These are phyloP conservation scores for Blastocystis hominis DNA, from an alignment of 352 stramenopile species.

Conservation along the genomic window DNA sequence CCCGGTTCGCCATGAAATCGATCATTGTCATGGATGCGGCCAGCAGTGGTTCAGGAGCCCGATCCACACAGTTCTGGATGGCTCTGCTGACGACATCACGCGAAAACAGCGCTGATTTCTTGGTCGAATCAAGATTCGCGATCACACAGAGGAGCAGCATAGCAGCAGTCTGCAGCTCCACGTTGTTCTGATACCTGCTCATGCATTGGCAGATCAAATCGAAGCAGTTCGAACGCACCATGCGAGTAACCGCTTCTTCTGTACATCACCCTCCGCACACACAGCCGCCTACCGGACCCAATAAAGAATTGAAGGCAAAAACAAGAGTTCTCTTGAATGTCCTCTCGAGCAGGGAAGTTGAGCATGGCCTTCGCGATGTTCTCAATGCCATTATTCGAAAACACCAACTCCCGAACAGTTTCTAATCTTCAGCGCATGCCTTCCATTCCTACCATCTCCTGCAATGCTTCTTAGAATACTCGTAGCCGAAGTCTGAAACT, in stretches of 20 bases:
- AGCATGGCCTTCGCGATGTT: slow-evolving; percentile 56
- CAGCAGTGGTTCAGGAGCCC: slow-evolving; percentile 51
- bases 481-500: slow-evolving; percentile 29
- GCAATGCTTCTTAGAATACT: slow-evolving; percentile 15
- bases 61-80: slow-evolving; percentile 54
- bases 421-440: not conserved
- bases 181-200: slow-evolving; percentile 51
- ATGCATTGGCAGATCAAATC: slow-evolving; percentile 52
- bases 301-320: slow-evolving; percentile 45
- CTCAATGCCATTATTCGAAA: slow-evolving; percentile 47
- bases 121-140: not conserved
- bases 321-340: slow-evolving; percentile 41
- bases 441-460: not conserved
- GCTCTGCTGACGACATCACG: slow-evolving; percentile 44
- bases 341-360: slow-evolving; percentile 48
- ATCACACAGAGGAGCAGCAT: slow-evolving; percentile 37
- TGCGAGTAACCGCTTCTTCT: slow-evolving; percentile 31
- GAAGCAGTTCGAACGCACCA: slow-evolving; percentile 53
- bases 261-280: not conserved
- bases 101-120: slow-evolving; percentile 36
- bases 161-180: slow-evolving; percentile 37
- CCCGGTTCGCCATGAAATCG: slow-evolving; percentile 45
- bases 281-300: not conserved
- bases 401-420: not conserved
- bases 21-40: slow-evolving; percentile 9